Conservation (phyloP, 208 protist species). For the Naegleria lovaniensis region DNA sequence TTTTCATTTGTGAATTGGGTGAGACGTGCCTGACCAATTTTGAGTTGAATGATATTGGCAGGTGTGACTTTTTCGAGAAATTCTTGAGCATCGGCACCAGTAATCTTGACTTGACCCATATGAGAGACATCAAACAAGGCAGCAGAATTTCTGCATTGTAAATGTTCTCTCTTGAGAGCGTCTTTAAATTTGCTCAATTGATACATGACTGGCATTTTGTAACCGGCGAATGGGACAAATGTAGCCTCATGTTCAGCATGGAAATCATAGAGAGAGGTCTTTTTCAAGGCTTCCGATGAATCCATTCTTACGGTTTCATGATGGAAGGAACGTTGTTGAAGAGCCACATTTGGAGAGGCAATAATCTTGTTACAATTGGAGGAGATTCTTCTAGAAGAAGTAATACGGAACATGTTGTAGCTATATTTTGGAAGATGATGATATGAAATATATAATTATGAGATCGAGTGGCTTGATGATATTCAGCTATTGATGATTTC, state of each 20-base stretch:
- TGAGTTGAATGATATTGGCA: constrained; percentile 61
- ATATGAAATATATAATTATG: too few species aligned
- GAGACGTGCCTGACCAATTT: constrained; percentile 49
- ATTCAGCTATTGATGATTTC: too few species aligned
- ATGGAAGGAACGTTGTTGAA: too few species aligned
- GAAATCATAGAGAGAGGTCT: constrained; percentile 68
- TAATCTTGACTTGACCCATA: constrained; percentile 85
- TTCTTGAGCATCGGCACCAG: constrained; percentile 70
- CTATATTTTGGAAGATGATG: too few species aligned
- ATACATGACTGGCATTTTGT: constrained; percentile 91
- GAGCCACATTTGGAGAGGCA: too few species aligned
- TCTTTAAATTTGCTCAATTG: constrained; percentile 39
- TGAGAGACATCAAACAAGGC: constrained; percentile 94
- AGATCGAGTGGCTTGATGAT: too few species aligned
- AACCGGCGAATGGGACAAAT: constrained; percentile 89
- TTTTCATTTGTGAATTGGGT: constrained; percentile 83
- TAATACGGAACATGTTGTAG: too few species aligned
- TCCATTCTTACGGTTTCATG: too few species aligned
- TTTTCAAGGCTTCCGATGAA: background rate
- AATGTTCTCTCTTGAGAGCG: constrained; percentile 75
- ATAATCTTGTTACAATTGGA: too few species aligned
- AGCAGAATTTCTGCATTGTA: constrained; percentile 69
- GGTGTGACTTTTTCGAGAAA: constrained; percentile 85
- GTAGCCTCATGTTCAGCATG: constrained; percentile 74
- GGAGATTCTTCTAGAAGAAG: too few species aligned